Conservation (phyloP, 2,329 filamentous ascomycete species). For the Aphanocladium album region DNA sequence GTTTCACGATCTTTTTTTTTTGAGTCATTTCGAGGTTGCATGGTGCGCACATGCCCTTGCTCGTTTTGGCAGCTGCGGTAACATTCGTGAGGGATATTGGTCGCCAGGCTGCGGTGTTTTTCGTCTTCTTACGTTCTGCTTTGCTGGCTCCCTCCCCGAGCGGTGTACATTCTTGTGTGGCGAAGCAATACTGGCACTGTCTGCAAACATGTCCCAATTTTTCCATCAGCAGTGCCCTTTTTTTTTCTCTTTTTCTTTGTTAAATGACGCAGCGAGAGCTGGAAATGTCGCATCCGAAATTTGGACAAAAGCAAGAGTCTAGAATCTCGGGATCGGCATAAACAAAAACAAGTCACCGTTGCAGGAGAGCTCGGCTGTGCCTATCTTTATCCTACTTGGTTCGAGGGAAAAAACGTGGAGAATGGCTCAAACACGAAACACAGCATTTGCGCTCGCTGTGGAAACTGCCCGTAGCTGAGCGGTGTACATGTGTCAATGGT, state of each 20-base stretch:
- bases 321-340: not conserved
- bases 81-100: slow-evolving; percentile 3
- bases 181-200: not conserved
- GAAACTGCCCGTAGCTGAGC: not conserved
- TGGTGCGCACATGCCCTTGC: not conserved
- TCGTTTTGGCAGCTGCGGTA: not conserved
- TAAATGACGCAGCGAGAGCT: not conserved
- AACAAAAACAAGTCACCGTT: not conserved
- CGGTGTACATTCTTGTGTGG: not conserved
- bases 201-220: not conserved
- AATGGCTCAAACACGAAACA: not conserved
- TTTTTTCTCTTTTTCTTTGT: not conserved
- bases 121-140: not conserved
- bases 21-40: not conserved
- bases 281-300: not conserved
- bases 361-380: not conserved
- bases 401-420: not conserved
- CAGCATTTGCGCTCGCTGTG: not conserved
- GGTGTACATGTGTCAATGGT: not conserved
- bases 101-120: not conserved
- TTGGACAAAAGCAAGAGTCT: not conserved
- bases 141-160: not conserved
- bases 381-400: not conserved
- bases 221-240: not conserved
- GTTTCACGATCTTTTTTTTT: not conserved